phyloP scores from a whole-genome alignment of 345 rosid genomes.

The Corchorus olitorius region DNA sequence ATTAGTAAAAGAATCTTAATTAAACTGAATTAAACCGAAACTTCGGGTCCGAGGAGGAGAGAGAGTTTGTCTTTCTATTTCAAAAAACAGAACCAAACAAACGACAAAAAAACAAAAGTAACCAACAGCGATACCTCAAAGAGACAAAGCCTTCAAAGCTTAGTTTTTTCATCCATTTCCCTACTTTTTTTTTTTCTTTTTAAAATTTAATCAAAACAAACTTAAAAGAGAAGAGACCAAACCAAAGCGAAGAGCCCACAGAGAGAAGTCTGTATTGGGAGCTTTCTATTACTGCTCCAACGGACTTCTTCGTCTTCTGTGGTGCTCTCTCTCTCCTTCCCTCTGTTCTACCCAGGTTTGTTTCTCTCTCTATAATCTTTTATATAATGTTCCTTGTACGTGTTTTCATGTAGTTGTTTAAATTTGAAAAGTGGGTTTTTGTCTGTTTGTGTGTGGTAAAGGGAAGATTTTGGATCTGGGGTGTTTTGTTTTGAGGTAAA shows the following conservation, averaged over 20 bases:
- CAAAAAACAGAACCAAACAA: constrained; percentile 16
- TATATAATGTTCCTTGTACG: not conserved
- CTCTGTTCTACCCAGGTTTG: constrained; percentile 18
- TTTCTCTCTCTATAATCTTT: not conserved
- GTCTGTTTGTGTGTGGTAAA: not conserved
- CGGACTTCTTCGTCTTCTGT: constrained; percentile 27
- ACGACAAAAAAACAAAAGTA: not conserved
- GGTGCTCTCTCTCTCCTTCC: constrained; percentile 20
- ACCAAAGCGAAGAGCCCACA: constrained; percentile 29
- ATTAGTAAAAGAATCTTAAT: not conserved
- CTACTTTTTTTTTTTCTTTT: not conserved
- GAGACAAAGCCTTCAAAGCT: not conserved
- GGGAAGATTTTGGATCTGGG: constrained; percentile 29
- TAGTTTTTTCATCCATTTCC: not conserved
- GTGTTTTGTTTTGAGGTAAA: not conserved
- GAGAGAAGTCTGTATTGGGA: constrained; percentile 21
- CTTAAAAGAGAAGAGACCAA: constrained; percentile 11
- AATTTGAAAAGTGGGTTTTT: constrained; percentile 18
- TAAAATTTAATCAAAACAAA: not conserved
- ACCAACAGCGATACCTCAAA: not conserved
- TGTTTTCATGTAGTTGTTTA: not conserved
- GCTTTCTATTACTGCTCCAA: constrained; percentile 30
- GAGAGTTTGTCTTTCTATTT: constrained; percentile 17
- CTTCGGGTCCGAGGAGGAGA: constrained; percentile 27
- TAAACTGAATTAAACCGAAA: constrained; percentile 21